Evolutionary conservation across 1,284 basidiomycete genomes (phyloP), one percentile per base, ranked within the genome.

Genomic region (Irpex sp.): DNA sequence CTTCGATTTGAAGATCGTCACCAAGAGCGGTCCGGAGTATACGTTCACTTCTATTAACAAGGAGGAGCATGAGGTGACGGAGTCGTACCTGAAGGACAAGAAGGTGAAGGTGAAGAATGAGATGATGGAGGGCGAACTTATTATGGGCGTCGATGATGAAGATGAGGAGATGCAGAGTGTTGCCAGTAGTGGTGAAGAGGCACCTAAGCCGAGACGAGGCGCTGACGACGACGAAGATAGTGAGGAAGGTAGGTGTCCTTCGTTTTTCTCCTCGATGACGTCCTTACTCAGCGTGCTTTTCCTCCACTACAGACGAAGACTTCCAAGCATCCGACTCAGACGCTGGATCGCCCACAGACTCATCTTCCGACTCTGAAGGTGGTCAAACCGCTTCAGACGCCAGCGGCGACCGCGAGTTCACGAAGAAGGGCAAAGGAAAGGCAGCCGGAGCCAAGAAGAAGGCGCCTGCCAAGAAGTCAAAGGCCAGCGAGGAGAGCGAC

Each of bases 91-190:
- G 67, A 87, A 88, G 68, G 89, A 91, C 58, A 97, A 97, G 82
- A 97, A 96, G 76, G 86, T 98, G 67, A 86, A 90, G 69, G 86
- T 97, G 65, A 97, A 98, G 86, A 98, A 96, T 76, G 95, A 98
- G 84, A 95, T 97, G 85, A 90, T 94, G 63, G 97, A 98, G 71
- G 90, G 89, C 17, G 90, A 92, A 72, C 78, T 88, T 68, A 79
- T 92, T 64, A 89, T 88, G 31, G 90, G 84, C 33, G 87, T 78
- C 31, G 90, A 84, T 15, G 90, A 93, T 62, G 94, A 94, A 50
- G 93, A 95, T 68, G 90, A 91, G 43, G 89, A 92, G 70, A 93
- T 93, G 86, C 87, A 89, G 71, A 92, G 88, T 69, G 87, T 88
- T 8, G 84, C 84, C 65, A 92, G 89, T 69, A 78, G 77, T 60